Base-by-base conservation (phyloP, 208 protist genomes). In the Leishmania braziliensis region DNA sequence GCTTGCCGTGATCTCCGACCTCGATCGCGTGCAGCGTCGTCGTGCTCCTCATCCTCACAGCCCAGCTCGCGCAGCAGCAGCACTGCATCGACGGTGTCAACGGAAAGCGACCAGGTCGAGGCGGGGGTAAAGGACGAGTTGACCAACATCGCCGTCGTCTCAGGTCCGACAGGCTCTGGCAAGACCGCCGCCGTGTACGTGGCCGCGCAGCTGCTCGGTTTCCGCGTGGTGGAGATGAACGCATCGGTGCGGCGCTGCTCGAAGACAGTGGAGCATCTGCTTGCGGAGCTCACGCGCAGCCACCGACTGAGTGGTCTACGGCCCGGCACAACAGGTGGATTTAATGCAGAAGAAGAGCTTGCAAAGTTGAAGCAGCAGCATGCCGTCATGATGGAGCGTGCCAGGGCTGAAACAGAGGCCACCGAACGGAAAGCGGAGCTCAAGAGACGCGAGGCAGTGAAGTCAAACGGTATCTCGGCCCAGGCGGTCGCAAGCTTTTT, bases 211-310 rank as follows among this genome's bases (percentile, higher is more conserved):
- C 83, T 95, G 56, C 90, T 95, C 29, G 87, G 88, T 46, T 97
- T 91, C 48, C 91, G 91, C 50, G 93, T 97, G 54, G 91, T 97
- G 51, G 93, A 97, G 82, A 92, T 97, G 89, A 97, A 97, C 69
- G 88, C 90, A 5, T 92, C 90, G 43, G 86, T 93, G 63, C 81
- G 85, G 73, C 90, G 93, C 23, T 92, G 88, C 69, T 86, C 93
- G 5, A 92, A 94, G 78, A 89, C 85, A 70, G 88, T 97, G 71
- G 90, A 94, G 65, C 89, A 86, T n/a, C 87, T 97, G 1, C 81
- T 97, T 20, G 91, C 93, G 20, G 91, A 97, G 79, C 85, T 97
- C 5, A 97, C 93, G 72, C 90, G 88, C 68, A 97, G 93, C 74
- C 63, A 91, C 63, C 88, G 91, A 8, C 88, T 96, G 20, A 90